Conservation (phyloP, 2,329 filamentous ascomycete genomes). For the Fusarium xylarioides region DNA sequence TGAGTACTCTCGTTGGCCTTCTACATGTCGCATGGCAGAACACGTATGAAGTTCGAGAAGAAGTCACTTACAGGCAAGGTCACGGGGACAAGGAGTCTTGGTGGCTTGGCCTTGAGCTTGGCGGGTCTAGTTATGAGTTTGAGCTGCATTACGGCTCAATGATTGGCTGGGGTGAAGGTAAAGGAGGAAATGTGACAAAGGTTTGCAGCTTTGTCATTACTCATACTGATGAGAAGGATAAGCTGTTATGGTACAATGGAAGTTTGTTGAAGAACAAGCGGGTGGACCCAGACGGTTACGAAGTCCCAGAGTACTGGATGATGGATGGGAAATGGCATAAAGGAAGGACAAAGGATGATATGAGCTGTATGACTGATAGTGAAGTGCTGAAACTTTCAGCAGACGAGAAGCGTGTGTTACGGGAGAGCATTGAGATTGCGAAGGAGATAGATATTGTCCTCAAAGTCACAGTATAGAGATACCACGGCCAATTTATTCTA, state of each 20-base stretch:
- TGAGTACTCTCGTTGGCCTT: conserved; percentile 48
- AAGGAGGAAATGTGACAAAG: neutral
- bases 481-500: too few relatives aligned
- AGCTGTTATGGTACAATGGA: conserved; percentile 54
- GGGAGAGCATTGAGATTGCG: conserved; percentile 12
- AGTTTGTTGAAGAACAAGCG: conserved; percentile 52
- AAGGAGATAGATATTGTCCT: conserved; percentile 15
- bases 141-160: conserved; percentile 53
- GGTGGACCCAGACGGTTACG: conserved; percentile 40
- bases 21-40: conserved; percentile 57
- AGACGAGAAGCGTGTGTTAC: conserved; percentile 1
- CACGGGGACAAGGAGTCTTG: conserved; percentile 58
- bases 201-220: conserved; percentile 54
- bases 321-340: conserved; percentile 50
- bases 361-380: conserved; percentile 49
- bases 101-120: conserved; percentile 55
- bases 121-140: conserved; percentile 50
- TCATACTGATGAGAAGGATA: conserved; percentile 49
- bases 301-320: conserved; percentile 52
- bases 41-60: conserved; percentile 48
- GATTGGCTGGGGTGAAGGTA: conserved; percentile 45
- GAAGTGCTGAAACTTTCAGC: conserved; percentile 1
- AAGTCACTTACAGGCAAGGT: conserved; percentile 50
- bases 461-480: neutral
- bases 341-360: conserved; percentile 42